These are phyloP conservation scores for Tanacetum coccineum DNA, from an alignment of 129 eudicot species.

Conservation along the genomic window DNA sequence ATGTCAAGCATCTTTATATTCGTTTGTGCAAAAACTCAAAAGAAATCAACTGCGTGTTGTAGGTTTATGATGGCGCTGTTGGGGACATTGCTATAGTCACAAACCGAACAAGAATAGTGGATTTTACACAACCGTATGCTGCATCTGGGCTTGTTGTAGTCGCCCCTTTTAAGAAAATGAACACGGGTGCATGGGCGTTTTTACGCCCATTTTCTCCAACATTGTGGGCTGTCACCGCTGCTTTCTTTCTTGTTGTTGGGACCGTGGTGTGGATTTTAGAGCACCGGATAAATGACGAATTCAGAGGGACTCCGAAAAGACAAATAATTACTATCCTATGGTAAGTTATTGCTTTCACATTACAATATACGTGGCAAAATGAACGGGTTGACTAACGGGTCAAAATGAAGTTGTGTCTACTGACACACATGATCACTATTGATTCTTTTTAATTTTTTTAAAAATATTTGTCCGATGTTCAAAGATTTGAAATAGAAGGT, in stretches of 20 bases:
- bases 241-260: constrained; percentile 71
- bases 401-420: too few relatives aligned
- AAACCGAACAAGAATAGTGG: constrained; percentile 76
- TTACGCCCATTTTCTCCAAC: constrained; percentile 73
- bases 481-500: background rate
- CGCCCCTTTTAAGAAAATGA: constrained; percentile 67
- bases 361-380: background rate
- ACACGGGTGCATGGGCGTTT: constrained; percentile 90
- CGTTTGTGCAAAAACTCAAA: constrained; percentile 1
- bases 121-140: constrained; percentile 83
- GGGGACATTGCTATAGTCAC: constrained; percentile 83
- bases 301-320: constrained; percentile 76
- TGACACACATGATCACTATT: background rate
- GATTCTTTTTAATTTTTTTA: too few relatives aligned
- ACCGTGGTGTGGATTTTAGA: constrained; percentile 84
- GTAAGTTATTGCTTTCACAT: constrained; percentile 33
- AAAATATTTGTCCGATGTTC: too few relatives aligned
- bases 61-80: constrained; percentile 82
- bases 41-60: background rate
- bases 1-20: background rate
- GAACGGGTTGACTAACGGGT: background rate
- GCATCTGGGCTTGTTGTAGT: constrained; percentile 85
- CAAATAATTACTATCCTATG: constrained; percentile 78
- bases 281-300: constrained; percentile 80
- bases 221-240: constrained; percentile 75